Conservation (phyloP, 2,329 filamentous ascomycete species). For the Orbilia quercus region DNA sequence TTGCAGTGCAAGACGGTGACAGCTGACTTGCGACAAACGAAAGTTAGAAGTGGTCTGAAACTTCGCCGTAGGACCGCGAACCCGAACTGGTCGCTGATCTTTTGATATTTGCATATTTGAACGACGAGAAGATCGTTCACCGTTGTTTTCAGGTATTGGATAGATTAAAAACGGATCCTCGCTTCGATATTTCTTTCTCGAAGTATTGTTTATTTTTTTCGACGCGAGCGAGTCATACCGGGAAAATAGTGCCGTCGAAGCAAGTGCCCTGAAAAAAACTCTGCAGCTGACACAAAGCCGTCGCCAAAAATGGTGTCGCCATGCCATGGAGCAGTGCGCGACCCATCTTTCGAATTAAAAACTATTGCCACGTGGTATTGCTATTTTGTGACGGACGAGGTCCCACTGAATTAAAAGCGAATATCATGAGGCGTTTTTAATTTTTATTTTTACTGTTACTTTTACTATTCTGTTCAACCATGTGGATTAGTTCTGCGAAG, state of each 20-base stretch:
- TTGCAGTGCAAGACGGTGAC: slow-evolving; percentile 2
- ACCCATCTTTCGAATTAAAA: slow-evolving; percentile 14
- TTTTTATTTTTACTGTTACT: slow-evolving; percentile 8
- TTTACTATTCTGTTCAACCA: background rate
- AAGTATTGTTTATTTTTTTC: slow-evolving; percentile 1
- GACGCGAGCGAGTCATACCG: slow-evolving; percentile 37
- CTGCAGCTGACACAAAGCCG: slow-evolving; percentile 40
- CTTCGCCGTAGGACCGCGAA: slow-evolving; percentile 11
- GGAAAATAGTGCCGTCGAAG: slow-evolving; percentile 10
- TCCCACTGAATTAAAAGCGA: slow-evolving; percentile 21
- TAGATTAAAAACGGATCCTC: too few relatives aligned
- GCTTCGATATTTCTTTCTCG: too few relatives aligned
- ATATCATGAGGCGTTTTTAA: slow-evolving; percentile 50
- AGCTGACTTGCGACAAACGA: slow-evolving; percentile 5
- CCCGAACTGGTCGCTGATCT: slow-evolving; percentile 26
- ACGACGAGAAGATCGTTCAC: slow-evolving; percentile 31
- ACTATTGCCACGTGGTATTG: slow-evolving; percentile 52
- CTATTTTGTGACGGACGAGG: slow-evolving; percentile 9
- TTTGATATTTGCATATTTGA: slow-evolving; percentile 9
- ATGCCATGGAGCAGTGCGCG: background rate
- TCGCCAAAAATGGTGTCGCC: slow-evolving; percentile 31
- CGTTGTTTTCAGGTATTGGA: too few relatives aligned
- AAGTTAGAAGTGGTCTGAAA: slow-evolving; percentile 1
- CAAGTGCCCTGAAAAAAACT: slow-evolving; percentile 14
- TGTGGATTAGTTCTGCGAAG: background rate